Evolutionary conservation across 257 asterid genomes (phyloP), one percentile per base, ranked within the genome.

Genomic region (Solanum bulbocastanum): DNA sequence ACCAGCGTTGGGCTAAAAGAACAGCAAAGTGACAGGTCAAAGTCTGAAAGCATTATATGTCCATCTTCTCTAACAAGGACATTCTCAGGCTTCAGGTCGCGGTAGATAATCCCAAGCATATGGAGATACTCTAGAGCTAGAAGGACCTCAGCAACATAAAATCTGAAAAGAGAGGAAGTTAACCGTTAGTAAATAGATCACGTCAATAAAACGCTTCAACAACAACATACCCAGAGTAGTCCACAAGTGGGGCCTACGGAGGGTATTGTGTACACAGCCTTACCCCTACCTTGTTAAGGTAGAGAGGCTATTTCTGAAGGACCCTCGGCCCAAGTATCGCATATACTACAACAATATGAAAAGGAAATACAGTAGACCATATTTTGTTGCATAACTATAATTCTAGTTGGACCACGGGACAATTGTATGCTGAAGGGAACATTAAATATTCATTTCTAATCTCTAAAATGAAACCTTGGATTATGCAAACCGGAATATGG

Each of bases 11-110:
- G 91, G 87, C 90, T 90, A 83, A 87, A 87, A 76, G 89, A 66
- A 87, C 92, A 90, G 33, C 92, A 87, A 71, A 90, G 92, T n/a
- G 92, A 90, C 27, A 90, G 92, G 42, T 90, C 92, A 68, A 90
- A 90, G 62, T 90, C 92, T 10, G 92, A 90, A 30, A 90, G 88
- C 92, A 90, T 90, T 90, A 90, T 90, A 58, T 90, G 92, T 39
- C 92, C 92, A 86, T 90, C 92, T 25, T 90, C 92, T 71, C 91
- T 85, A 42, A 90, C 91, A 68, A 90, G 92, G 76, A 90, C 87
- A 32, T 90, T 90, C 86, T 90, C 92, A 30, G 92, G 92, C 73
- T 90, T 90, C 20, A 90, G 90, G 87, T 90, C 92, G 14, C 92
- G 90, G 73, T 90, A 90, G 83, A 90, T 87, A 74, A 90, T 90